Percentiles rank a stretch among this genome's conserved stretches.
These are phyloP conservation scores for Psophocarpus tetragonolobus DNA, from an alignment of 306 rosid genomes.

Conservation along the genomic window DNA sequence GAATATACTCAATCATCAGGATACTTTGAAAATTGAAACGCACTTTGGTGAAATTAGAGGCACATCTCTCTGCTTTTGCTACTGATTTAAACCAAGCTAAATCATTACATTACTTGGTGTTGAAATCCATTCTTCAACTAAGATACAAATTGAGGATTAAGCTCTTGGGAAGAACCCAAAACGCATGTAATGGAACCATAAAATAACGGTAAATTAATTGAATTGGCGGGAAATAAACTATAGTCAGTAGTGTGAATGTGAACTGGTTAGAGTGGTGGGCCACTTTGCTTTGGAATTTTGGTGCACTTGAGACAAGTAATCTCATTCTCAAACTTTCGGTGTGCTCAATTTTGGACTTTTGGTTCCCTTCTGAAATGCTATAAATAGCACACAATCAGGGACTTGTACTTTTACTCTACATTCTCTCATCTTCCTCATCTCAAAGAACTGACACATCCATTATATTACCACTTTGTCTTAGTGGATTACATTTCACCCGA, in stretches of 20 bases:
- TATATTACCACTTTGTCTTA: background rate
- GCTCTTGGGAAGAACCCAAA: background rate
- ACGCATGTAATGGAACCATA: background rate
- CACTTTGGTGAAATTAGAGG: conserved; percentile 24
- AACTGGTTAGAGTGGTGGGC: conserved; percentile 58
- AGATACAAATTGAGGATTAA: background rate
- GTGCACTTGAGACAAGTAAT: conserved; percentile 65
- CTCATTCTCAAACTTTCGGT: conserved; percentile 74
- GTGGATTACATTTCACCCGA: background rate
- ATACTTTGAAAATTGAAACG: conserved; percentile 12
- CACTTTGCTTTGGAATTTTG: conserved; percentile 60
- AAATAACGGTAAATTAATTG: conserved; percentile 36
- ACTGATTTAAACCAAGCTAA: background rate
- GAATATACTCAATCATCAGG: conserved; percentile 15
- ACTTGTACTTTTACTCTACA: conserved; percentile 43
- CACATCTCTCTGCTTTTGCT: conserved; percentile 8
- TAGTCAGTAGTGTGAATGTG: conserved; percentile 65
- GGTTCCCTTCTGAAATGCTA: conserved; percentile 40
- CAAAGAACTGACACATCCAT: conserved; percentile 20
- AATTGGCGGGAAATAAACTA: conserved; percentile 46
- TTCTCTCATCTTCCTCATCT: conserved; percentile 22
- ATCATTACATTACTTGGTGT: conserved; percentile 21
- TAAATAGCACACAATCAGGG: conserved; percentile 34
- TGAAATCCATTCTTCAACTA: background rate
- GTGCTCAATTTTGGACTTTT: conserved; percentile 51